A percentile compares a stretch with the other conserved stretches of the same genome.
Conservation (phyloP, 495 filamentous ascomycete genomes). For the Sordaria brevicollis region DNA sequence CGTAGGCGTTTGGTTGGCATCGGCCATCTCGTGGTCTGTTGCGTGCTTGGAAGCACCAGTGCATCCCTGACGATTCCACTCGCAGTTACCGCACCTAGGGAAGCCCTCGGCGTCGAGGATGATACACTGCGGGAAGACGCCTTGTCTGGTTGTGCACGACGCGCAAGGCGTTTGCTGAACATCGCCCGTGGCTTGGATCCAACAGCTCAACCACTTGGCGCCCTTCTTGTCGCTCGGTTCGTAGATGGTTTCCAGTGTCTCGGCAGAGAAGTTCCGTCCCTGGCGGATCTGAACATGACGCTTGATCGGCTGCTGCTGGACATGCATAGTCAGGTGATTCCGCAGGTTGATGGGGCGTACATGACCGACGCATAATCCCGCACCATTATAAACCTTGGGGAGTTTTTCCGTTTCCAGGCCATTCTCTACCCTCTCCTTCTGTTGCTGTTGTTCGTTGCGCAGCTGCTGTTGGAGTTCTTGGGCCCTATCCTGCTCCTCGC, state of each 20-base stretch:
- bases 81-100: conserved; percentile 24
- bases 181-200: conserved; percentile 22
- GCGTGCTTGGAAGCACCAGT: not conserved
- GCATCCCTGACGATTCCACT: conserved; percentile 22
- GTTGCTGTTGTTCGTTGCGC: not conserved
- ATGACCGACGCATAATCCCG: conserved; percentile 8
- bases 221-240: conserved; percentile 15
- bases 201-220: conserved; percentile 20
- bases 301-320: conserved; percentile 13
- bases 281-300: conserved; percentile 16
- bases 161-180: conserved; percentile 13
- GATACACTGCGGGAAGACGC: conserved; percentile 18
- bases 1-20: not conserved
- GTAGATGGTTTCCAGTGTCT: conserved; percentile 14
- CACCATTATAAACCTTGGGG: not conserved
- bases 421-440: not conserved
- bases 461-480: not conserved
- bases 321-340: conserved; percentile 7
- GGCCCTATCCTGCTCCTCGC: not conserved
- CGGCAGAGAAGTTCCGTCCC: conserved; percentile 14
- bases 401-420: not conserved
- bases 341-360: conserved; percentile 3
- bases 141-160: conserved; percentile 11
- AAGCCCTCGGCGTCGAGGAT: conserved; percentile 13
- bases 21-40: not conserved